These are phyloP conservation scores for Lactarius vividus DNA, from an alignment of 768 basidiomycete species.

Conservation along the genomic window DNA sequence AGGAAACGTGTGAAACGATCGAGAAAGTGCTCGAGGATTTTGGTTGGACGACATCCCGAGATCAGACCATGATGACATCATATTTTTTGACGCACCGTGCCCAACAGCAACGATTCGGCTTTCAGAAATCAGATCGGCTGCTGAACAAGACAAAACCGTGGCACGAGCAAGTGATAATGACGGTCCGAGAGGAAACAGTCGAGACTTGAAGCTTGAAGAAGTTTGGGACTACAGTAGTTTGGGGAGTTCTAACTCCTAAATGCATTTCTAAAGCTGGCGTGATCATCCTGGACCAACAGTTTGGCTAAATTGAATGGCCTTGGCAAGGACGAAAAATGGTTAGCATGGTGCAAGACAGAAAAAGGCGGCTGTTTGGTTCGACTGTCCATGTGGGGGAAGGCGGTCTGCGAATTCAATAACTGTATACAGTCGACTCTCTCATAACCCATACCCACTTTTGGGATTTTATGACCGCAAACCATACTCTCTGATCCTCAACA, in stretches of 20 bases:
- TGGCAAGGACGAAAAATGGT: too few relatives aligned
- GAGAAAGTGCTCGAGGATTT: slow-evolving; percentile 29
- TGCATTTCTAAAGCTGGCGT: too few relatives aligned
- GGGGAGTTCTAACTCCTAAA: too few relatives aligned
- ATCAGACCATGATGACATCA: background rate
- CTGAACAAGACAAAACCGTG: background rate
- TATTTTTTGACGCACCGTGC: background rate
- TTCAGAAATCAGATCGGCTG: background rate
- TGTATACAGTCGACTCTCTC: too few relatives aligned
- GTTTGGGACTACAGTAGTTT: too few relatives aligned
- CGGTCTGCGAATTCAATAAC: background rate
- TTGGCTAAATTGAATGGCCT: too few relatives aligned
- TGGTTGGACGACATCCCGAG: background rate
- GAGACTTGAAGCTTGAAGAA: too few relatives aligned
- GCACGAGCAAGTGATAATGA: background rate
- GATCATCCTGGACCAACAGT: too few relatives aligned
- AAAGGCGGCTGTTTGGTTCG: background rate
- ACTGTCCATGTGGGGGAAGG: background rate
- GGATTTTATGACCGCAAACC: too few relatives aligned
- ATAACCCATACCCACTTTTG: too few relatives aligned
- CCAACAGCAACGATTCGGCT: background rate
- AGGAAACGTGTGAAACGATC: slow-evolving; percentile 42
- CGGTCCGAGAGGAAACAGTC: too few relatives aligned
- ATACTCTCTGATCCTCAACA: too few relatives aligned
- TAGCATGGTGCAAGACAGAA: background rate